phyloP scores from a whole-genome alignment of 1,284 basidiomycete genomes.

The Ceratobasidium sp. region DNA sequence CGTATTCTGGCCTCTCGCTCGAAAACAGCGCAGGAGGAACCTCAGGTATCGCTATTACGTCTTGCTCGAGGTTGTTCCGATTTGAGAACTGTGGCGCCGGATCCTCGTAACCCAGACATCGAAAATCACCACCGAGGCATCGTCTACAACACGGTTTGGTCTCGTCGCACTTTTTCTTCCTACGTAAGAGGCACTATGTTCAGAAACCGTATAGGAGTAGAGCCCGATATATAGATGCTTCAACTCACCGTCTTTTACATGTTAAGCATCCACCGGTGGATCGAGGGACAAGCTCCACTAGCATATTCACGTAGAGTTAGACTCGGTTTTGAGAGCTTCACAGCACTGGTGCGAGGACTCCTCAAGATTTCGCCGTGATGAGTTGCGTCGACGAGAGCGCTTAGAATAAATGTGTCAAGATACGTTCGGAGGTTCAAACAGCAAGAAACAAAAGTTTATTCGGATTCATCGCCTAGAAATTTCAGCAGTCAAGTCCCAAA shows the following conservation, averaged over 20 bases:
- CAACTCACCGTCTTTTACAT: constrained; percentile 7
- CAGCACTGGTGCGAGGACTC: too few relatives aligned
- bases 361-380: too few relatives aligned
- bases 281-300: background rate
- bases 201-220: background rate
- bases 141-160: background rate
- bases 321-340: too few relatives aligned
- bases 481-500: background rate
- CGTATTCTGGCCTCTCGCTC: background rate
- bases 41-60: background rate
- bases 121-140: constrained; percentile 7
- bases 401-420: background rate
- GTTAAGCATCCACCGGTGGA: constrained; percentile 11
- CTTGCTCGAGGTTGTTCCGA: too few relatives aligned
- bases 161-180: constrained; percentile 35
- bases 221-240: too few relatives aligned
- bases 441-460: background rate
- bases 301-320: background rate
- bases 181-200: background rate
- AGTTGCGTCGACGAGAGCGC: too few relatives aligned
- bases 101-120: constrained; percentile 9
- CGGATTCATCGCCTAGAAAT: background rate
- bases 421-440: background rate
- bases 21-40: too few relatives aligned
- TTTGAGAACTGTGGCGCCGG: background rate